phyloP scores from a whole-genome alignment of 495 filamentous ascomycete species.

The Daldinia concentrica region DNA sequence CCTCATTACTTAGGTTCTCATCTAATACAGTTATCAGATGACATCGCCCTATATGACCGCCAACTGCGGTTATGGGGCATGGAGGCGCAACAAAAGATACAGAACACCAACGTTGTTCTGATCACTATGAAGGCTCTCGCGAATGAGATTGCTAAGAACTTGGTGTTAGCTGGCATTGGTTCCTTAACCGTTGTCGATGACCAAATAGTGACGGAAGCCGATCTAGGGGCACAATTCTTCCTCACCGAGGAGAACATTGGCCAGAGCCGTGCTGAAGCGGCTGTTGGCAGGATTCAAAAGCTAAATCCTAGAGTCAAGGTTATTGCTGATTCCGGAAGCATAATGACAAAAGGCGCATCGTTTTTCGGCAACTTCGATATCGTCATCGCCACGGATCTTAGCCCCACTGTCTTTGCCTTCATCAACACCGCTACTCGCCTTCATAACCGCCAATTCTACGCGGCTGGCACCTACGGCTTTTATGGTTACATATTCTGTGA shows the following conservation, averaged over 20 bases:
- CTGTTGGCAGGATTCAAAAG: slow-evolving; percentile 76
- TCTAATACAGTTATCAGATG: slow-evolving; percentile 66
- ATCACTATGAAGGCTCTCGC: slow-evolving; percentile 89
- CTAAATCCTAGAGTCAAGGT: slow-evolving; percentile 92
- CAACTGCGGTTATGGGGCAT: slow-evolving; percentile 99
- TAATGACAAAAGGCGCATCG: slow-evolving; percentile 68
- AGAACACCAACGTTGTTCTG: slow-evolving; percentile 88
- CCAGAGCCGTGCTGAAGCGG: slow-evolving; percentile 85
- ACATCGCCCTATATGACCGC: slow-evolving; percentile 96
- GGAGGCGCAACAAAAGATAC: slow-evolving; percentile 88
- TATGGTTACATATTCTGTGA: slow-evolving; percentile 97
- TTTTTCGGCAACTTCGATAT: slow-evolving; percentile 85
- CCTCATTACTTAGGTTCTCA: neutral
- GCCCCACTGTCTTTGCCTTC: slow-evolving; percentile 71
- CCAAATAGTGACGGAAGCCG: slow-evolving; percentile 76
- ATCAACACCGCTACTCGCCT: slow-evolving; percentile 87
- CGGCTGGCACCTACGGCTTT: slow-evolving; percentile 84
- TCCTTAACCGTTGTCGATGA: slow-evolving; percentile 91
- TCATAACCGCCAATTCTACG: slow-evolving; percentile 83
- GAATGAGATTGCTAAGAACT: slow-evolving; percentile 95
- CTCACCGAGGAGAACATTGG: slow-evolving; percentile 75
- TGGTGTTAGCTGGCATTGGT: slow-evolving; percentile 94
- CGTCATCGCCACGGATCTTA: slow-evolving; percentile 89
- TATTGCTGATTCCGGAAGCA: slow-evolving; percentile 70
- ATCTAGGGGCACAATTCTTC: slow-evolving; percentile 91